Conservation (phyloP, 1,284 basidiomycete species). For the Caloboletus firmus region DNA sequence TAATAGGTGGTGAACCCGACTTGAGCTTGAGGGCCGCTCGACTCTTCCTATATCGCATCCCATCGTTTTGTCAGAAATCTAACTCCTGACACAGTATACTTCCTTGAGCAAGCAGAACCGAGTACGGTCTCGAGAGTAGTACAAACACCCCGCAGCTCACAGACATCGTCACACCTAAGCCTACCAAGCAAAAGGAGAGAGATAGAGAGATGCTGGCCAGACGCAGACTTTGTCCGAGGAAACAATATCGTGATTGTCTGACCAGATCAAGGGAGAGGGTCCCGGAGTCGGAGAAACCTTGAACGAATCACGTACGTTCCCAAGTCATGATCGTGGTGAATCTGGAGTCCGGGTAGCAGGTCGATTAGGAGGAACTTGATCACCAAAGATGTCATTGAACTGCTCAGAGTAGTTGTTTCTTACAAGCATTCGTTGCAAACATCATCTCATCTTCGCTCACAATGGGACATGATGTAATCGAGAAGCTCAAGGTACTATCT, state of each 20-base stretch:
- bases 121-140: neutral
- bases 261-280: no score
- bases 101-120: neutral
- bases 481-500: neutral
- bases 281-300: neutral
- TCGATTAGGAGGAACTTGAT: neutral
- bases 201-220: neutral
- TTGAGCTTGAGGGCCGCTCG: no score
- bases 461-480: neutral
- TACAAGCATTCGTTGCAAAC: no score
- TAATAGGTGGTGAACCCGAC: no score
- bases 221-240: neutral
- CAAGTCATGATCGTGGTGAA: no score
- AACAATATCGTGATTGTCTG: neutral
- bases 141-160: neutral
- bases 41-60: no score
- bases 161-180: neutral
- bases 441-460: no score
- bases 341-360: neutral
- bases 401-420: neutral
- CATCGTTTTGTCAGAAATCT: no score
- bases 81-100: no score
- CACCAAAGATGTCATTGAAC: neutral
- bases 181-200: neutral
- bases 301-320: neutral